Conservation (phyloP, 2,329 filamentous ascomycete species). For the Penicillium vulpinum region DNA sequence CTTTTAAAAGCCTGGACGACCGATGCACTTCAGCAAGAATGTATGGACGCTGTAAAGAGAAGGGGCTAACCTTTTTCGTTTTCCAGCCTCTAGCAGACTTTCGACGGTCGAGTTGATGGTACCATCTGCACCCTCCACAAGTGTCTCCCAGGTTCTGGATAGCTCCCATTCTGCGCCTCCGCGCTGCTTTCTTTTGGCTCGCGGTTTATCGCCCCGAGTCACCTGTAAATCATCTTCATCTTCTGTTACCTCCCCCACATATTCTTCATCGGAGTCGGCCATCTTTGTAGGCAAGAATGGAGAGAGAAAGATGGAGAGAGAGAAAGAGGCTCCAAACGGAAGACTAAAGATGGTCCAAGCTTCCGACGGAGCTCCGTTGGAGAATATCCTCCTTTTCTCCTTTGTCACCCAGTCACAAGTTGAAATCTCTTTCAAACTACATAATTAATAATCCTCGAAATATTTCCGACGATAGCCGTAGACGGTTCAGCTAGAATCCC, state of each 20-base stretch:
- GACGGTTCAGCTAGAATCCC: slow-evolving; percentile 10
- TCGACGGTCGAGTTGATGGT: slow-evolving; percentile 71
- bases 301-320: slow-evolving; percentile 6
- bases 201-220: slow-evolving; percentile 17
- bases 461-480: slow-evolving; percentile 26
- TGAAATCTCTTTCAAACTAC: not conserved
- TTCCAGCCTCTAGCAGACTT: slow-evolving; percentile 75
- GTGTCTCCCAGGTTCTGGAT: slow-evolving; percentile 61
- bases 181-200: slow-evolving; percentile 40
- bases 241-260: slow-evolving; percentile 52
- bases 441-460: not conserved
- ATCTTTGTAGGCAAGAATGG: slow-evolving; percentile 15
- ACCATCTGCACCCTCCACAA: slow-evolving; percentile 77
- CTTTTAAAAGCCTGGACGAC: slow-evolving; percentile 70
- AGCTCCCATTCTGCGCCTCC: slow-evolving; percentile 49
- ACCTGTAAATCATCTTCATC: slow-evolving; percentile 42
- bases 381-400: not conserved
- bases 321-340: slow-evolving; percentile 8
- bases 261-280: slow-evolving; percentile 55
- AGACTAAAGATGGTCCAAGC: slow-evolving; percentile 28
- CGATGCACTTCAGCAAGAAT: slow-evolving; percentile 18
- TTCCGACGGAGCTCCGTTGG: slow-evolving; percentile 30
- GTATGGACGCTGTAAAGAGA: not conserved
- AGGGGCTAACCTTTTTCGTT: slow-evolving; percentile 64
- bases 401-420: not conserved